phyloP scores from a whole-genome alignment of 495 filamentous ascomycete genomes.

The Articulospora tetracladia region DNA sequence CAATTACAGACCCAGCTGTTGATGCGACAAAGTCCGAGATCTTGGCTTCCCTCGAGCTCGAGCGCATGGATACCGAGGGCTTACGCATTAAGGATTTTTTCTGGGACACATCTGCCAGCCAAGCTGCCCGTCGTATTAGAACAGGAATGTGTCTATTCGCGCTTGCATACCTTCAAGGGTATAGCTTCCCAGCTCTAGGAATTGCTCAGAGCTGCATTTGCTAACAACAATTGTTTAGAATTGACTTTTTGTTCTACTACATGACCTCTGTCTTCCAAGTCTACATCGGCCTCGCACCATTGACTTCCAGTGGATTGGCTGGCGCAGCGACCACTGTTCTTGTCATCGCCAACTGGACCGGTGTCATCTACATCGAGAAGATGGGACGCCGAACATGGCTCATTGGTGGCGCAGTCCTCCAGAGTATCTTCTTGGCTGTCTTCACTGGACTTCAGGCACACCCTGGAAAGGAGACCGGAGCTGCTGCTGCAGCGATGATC shows the following conservation, averaged over 20 bases:
- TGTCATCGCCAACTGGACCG: not conserved
- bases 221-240: not conserved
- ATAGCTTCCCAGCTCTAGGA: not conserved
- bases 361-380: not conserved
- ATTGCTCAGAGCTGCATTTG: not conserved
- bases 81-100: not conserved
- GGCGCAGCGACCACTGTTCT: not conserved
- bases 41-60: constrained; percentile 32
- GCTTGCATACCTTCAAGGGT: not conserved
- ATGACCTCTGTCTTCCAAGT: not conserved
- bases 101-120: not conserved
- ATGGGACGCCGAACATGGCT: not conserved
- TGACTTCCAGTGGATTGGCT: not conserved
- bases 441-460: not conserved
- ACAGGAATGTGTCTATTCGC: constrained; percentile 1
- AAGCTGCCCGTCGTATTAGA: constrained; percentile 17
- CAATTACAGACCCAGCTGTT: constrained; percentile 25
- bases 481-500: constrained; percentile 1
- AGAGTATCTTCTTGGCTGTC: not conserved
- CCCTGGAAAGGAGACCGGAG: not conserved
- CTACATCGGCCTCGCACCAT: constrained; percentile 1
- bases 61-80: constrained; percentile 25
- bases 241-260: constrained; percentile 8
- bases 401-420: not conserved
- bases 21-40: constrained; percentile 32